phyloP scores from a whole-genome alignment of 148 eudicot species.

The Rheum nobile region DNA sequence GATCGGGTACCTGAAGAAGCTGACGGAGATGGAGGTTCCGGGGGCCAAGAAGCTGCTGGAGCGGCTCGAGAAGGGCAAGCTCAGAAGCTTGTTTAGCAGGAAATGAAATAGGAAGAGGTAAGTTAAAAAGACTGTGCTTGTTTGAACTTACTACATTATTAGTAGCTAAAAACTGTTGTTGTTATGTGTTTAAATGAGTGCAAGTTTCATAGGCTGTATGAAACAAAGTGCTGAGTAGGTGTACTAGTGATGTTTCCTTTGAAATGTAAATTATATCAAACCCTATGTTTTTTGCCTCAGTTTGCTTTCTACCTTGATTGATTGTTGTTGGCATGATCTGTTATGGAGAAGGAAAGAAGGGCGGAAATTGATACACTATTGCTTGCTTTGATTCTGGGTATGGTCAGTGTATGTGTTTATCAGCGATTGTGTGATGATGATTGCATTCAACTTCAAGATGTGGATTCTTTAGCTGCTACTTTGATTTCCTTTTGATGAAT shows the following conservation, averaged over 20 bases:
- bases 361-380: no score
- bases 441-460: no score
- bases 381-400: no score
- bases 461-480: no score
- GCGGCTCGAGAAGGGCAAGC: constrained; percentile 59
- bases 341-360: no score
- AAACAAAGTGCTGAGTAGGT: constrained; percentile 17
- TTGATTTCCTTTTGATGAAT: no score
- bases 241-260: not conserved
- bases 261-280: constrained; percentile 5
- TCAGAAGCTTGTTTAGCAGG: constrained; percentile 48
- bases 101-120: constrained; percentile 33
- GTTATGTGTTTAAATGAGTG: not conserved
- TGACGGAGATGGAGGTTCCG: constrained; percentile 63
- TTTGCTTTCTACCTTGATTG: no score
- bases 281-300: not conserved
- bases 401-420: no score
- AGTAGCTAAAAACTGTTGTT: not conserved
- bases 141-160: not conserved
- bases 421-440: no score
- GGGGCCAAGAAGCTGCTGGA: constrained; percentile 84
- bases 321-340: no score
- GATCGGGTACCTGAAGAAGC: constrained; percentile 85
- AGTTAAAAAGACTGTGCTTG: not conserved
- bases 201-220: constrained; percentile 52